Conservation (phyloP, 179 eudicot species). For the Actinidia chinensis region DNA sequence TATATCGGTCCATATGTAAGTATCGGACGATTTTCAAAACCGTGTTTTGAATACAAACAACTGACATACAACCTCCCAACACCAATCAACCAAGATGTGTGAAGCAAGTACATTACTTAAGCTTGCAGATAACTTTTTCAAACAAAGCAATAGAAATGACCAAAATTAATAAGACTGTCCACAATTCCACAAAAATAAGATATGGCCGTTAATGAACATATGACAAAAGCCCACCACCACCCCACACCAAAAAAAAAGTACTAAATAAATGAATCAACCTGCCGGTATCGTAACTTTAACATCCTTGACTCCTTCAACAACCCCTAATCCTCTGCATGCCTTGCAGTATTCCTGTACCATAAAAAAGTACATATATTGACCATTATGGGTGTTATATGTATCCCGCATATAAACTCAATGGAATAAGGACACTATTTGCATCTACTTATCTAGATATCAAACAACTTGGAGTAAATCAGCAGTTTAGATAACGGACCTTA, state of each 20-base stretch:
- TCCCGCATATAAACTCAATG: neutral
- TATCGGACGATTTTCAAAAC: no score
- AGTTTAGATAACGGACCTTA: constrained; percentile 35
- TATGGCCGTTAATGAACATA: neutral
- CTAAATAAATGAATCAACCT: constrained; percentile 42
- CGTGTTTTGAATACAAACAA: neutral
- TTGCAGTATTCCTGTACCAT: constrained; percentile 59
- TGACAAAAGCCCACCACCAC: neutral
- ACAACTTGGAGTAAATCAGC: neutral
- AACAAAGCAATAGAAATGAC: neutral
- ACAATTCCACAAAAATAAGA: neutral
- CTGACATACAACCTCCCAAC: neutral
- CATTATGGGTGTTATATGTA: neutral
- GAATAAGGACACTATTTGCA: neutral
- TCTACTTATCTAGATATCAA: neutral
- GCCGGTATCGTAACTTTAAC: constrained; percentile 70
- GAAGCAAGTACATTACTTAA: neutral
- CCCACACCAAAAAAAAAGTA: no score
- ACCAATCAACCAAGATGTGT: neutral
- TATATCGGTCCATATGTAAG: no score
- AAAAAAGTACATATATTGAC: neutral
- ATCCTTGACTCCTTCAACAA: constrained; percentile 70
- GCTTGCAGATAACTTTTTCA: neutral
- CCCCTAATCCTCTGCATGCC: constrained; percentile 69
- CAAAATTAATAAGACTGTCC: neutral